Conservation (phyloP, 257 asterid genomes). For the Gynochthodes officinalis region DNA sequence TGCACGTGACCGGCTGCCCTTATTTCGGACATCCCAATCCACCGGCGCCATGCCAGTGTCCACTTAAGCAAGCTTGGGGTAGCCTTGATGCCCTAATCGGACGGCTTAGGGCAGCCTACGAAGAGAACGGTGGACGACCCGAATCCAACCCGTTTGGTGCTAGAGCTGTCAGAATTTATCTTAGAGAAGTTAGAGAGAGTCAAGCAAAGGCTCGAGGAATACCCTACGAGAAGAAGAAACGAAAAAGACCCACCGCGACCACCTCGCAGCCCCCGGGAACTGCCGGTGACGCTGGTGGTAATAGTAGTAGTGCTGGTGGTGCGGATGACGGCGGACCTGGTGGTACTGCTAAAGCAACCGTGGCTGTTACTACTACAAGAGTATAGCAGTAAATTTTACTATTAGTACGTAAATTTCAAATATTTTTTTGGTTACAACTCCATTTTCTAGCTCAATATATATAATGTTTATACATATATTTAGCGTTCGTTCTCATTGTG, state of each 20-base stretch:
- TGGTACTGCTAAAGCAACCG: constrained; percentile 7
- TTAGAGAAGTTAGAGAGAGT: constrained; percentile 45
- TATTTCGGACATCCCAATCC: constrained; percentile 48
- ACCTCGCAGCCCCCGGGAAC: not conserved
- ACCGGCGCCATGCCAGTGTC: constrained; percentile 44
- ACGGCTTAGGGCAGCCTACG: constrained; percentile 47
- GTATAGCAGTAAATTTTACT: constrained; percentile 24
- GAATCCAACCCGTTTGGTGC: constrained; percentile 51
- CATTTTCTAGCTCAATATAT: constrained; percentile 4
- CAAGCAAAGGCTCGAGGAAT: constrained; percentile 51
- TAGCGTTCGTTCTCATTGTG: not conserved
- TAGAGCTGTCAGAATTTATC: constrained; percentile 41
- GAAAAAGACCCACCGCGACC: constrained; percentile 29
- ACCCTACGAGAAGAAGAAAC: constrained; percentile 46
- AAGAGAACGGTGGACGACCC: constrained; percentile 44
- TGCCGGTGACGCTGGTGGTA: not conserved
- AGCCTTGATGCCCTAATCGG: constrained; percentile 54
- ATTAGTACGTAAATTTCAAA: not conserved
- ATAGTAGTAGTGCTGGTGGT: not conserved
- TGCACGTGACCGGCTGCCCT: constrained; percentile 41
- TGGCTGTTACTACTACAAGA: constrained; percentile 22
- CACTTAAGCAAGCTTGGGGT: constrained; percentile 48
- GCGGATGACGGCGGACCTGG: constrained; percentile 15
- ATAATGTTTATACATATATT: not conserved
- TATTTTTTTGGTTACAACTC: not conserved